These are phyloP conservation scores for Scedosporium aurantiacum DNA, from an alignment of 2,329 filamentous ascomycete species.

Conservation along the genomic window DNA sequence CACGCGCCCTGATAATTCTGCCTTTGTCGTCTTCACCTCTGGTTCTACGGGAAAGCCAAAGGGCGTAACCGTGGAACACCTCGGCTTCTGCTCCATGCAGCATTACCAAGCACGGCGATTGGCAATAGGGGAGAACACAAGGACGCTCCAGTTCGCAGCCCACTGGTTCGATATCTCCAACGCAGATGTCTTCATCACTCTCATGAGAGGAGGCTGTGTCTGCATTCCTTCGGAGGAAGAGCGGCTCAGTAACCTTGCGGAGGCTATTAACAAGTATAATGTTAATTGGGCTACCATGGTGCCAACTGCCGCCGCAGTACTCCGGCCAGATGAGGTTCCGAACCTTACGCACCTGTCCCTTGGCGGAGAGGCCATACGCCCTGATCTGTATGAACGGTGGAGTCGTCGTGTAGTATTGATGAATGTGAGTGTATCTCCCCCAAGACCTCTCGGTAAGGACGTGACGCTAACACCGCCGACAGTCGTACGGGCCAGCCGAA, in stretches of 20 bases:
- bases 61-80: slow-evolving; percentile 27
- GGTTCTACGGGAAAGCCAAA: slow-evolving; percentile 40
- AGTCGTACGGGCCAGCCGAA: slow-evolving; percentile 37
- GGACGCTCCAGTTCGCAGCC: slow-evolving; percentile 11
- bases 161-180: slow-evolving; percentile 11
- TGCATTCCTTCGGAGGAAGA: slow-evolving; percentile 13
- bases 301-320: slow-evolving; percentile 3
- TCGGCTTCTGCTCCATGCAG: background rate
- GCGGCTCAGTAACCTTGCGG: slow-evolving; percentile 10
- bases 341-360: slow-evolving; percentile 5
- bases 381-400: background rate
- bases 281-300: slow-evolving; percentile 10
- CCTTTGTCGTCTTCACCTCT: slow-evolving; percentile 39
- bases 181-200: slow-evolving; percentile 8
- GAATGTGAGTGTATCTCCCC: no score
- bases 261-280: slow-evolving; percentile 10
- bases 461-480: no score
- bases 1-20: background rate
- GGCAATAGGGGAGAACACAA: background rate
- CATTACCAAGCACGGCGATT: background rate
- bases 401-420: no score
- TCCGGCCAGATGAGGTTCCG: slow-evolving; percentile 8
- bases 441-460: no score
- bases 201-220: slow-evolving; percentile 15
- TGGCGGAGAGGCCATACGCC: background rate